These are phyloP conservation scores for Neonectria ditissima DNA, from an alignment of 2,329 filamentous ascomycete genomes.

Conservation along the genomic window DNA sequence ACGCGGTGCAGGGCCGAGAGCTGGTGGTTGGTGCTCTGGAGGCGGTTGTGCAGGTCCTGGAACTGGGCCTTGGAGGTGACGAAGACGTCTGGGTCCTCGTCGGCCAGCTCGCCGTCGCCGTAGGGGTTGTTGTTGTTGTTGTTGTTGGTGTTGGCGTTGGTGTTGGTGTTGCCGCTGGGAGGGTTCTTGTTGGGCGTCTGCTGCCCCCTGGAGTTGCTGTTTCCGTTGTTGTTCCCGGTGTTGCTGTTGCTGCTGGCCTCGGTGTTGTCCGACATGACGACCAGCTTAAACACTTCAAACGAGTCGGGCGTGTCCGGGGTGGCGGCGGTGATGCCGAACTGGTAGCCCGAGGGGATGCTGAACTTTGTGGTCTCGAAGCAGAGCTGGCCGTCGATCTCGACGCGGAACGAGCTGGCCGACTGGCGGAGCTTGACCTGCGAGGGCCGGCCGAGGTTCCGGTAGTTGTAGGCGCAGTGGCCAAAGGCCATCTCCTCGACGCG, in stretches of 20 bases:
- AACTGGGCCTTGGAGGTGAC: conserved; percentile 74
- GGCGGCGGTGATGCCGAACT: conserved; percentile 87
- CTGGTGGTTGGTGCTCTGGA: conserved; percentile 80
- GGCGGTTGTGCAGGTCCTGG: conserved; percentile 83
- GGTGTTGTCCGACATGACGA: conserved; percentile 71
- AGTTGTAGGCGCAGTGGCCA: conserved; percentile 89
- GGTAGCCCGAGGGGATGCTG: conserved; percentile 81
- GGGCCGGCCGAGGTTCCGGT: conserved; percentile 90
- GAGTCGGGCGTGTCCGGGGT: conserved; percentile 93
- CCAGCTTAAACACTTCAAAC: conserved; percentile 91
- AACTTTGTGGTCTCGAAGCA: conserved; percentile 91
- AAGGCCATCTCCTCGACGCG: conserved; percentile 89
- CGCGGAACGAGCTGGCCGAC: conserved; percentile 73
- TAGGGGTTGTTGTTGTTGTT: conserved; percentile 43
- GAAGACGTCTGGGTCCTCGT: conserved; percentile 61
- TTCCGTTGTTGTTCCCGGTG: conserved; percentile 46
- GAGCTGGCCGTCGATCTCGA: conserved; percentile 80
- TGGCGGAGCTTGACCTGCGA: conserved; percentile 82
- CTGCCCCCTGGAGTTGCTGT: conserved; percentile 44
- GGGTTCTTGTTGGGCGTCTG: conserved; percentile 46
- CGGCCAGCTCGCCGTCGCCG: conserved; percentile 59
- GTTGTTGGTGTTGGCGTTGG: conserved; percentile 45
- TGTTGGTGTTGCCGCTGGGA: conserved; percentile 46
- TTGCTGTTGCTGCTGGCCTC: conserved; percentile 35
- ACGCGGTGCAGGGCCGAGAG: conserved; percentile 71